Percentiles rank a stretch among this genome's conserved stretches.
These are phyloP conservation scores for Medicago arabica DNA, from an alignment of 306 rosid species.

Conservation along the genomic window DNA sequence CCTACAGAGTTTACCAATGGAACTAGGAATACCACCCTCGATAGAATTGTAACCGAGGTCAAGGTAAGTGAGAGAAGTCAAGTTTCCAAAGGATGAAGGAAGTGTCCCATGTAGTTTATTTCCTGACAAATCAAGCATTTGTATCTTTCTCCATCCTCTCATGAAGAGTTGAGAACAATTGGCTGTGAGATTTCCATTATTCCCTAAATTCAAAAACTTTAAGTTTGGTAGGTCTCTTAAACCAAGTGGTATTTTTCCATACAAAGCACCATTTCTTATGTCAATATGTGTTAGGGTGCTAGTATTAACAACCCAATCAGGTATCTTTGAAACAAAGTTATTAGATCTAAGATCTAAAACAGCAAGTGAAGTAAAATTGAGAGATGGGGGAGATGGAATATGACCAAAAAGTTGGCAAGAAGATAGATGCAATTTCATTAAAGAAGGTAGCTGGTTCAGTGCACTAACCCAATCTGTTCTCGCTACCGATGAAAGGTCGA, in stretches of 20 bases:
- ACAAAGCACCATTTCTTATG: conserved; percentile 15
- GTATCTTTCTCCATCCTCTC: conserved; percentile 46
- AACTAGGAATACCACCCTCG: conserved; percentile 50
- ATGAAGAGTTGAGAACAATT: conserved; percentile 50
- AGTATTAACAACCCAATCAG: conserved; percentile 52
- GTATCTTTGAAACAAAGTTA: conserved; percentile 45
- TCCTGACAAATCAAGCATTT: conserved; percentile 27
- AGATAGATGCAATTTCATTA: conserved; percentile 49
- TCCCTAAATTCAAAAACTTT: conserved; percentile 22
- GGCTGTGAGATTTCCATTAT: conserved; percentile 39
- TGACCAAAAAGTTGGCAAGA: not conserved
- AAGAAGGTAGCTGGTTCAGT: conserved; percentile 39
- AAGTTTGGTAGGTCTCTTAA: conserved; percentile 46
- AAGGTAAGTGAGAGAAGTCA: conserved; percentile 47
- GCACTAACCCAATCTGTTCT: conserved; percentile 41
- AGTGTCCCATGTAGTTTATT: conserved; percentile 49
- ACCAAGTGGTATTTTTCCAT: conserved; percentile 60
- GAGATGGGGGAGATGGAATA: conserved; percentile 29
- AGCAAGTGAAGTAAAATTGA: conserved; percentile 54
- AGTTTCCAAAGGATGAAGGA: conserved; percentile 53
- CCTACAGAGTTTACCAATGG: conserved; percentile 49
- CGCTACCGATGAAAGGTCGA: conserved; percentile 47
- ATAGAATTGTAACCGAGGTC: conserved; percentile 28
- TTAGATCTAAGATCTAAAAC: conserved; percentile 42
- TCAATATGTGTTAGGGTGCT: conserved; percentile 45